A percentile compares a stretch with the other conserved stretches of the same genome.
Conservation (phyloP, 495 filamentous ascomycete species). For the Penicillium diatomitis region DNA sequence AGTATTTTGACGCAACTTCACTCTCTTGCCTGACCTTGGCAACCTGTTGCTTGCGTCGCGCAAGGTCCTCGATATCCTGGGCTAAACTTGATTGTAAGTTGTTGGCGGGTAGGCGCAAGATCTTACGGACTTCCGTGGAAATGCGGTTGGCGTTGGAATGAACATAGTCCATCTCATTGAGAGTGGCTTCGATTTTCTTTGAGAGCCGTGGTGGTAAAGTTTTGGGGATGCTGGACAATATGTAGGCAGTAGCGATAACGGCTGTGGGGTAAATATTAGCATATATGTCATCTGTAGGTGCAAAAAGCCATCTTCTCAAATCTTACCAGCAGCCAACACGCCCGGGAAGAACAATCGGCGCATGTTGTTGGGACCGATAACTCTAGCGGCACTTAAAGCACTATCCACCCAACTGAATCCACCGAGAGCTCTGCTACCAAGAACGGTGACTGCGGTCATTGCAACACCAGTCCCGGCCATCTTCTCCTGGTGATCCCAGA, state of each 20-base stretch:
- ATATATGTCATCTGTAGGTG: neutral
- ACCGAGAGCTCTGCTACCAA: constrained; percentile 72
- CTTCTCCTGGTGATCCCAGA: constrained; percentile 91
- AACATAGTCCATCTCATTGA: constrained; percentile 79
- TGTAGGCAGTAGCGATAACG: constrained; percentile 62
- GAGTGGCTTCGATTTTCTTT: constrained; percentile 69
- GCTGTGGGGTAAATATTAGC: constrained; percentile 44
- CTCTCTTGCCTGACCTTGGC: constrained; percentile 65
- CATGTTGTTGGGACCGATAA: constrained; percentile 78
- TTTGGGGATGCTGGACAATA: constrained; percentile 74
- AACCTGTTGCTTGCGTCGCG: constrained; percentile 66
- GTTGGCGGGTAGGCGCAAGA: constrained; percentile 75
- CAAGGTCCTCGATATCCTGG: constrained; percentile 73
- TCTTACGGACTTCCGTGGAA: constrained; percentile 70
- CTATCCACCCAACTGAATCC: constrained; percentile 85
- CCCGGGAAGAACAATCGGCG: constrained; percentile 75
- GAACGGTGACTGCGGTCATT: constrained; percentile 79
- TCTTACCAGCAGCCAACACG: constrained; percentile 65
- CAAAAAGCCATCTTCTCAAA: constrained; percentile 3
- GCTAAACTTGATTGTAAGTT: constrained; percentile 71
- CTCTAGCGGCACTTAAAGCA: constrained; percentile 63
- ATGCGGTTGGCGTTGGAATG: constrained; percentile 82
- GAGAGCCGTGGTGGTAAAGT: constrained; percentile 83
- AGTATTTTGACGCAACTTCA: constrained; percentile 74
- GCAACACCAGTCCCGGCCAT: constrained; percentile 87